These are phyloP conservation scores for Myxozyma vanderwaltii DNA, from an alignment of 805 yeast species.

Conservation along the genomic window DNA sequence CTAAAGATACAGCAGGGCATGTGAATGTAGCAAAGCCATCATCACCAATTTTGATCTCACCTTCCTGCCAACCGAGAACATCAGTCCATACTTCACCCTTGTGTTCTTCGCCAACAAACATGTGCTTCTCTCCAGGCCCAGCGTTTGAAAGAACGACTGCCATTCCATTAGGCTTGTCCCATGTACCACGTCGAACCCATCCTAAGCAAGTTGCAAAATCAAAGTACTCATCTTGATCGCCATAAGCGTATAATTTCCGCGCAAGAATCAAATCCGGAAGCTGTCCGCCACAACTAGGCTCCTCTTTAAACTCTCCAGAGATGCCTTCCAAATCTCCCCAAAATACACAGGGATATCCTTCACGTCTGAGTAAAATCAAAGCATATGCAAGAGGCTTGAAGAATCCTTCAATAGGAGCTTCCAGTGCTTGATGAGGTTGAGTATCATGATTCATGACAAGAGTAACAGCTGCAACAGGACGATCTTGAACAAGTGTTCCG, in stretches of 20 bases:
- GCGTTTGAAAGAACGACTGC: constrained; percentile 32
- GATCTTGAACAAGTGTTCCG: constrained; percentile 23
- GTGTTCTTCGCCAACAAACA: constrained; percentile 30
- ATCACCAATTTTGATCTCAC: constrained; percentile 24
- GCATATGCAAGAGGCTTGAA: constrained; percentile 33
- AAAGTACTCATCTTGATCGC: constrained; percentile 31
- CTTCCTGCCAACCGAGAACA: constrained; percentile 24
- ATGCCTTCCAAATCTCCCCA: constrained; percentile 33
- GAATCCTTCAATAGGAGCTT: constrained; percentile 31
- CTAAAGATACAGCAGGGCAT: constrained; percentile 27
- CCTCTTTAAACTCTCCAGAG: constrained; percentile 15
- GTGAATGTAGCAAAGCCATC: constrained; percentile 27
- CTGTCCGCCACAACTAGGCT: constrained; percentile 31
- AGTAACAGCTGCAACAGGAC: constrained; percentile 30
- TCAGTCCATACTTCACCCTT: constrained; percentile 31
- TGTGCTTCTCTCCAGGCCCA: constrained; percentile 24
- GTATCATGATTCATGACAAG: constrained; percentile 34
- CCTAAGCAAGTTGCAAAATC: constrained; percentile 28
- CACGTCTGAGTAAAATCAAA: constrained; percentile 25
- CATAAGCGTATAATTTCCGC: constrained; percentile 27
- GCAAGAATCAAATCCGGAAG: constrained; percentile 28
- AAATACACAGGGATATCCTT: constrained; percentile 33
- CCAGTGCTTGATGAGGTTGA: constrained; percentile 32
- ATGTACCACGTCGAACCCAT: constrained; percentile 33
- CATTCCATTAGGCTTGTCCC: constrained; percentile 26